Conservation (phyloP, 768 basidiomycete genomes). For the Agrocybe chaxingu region DNA sequence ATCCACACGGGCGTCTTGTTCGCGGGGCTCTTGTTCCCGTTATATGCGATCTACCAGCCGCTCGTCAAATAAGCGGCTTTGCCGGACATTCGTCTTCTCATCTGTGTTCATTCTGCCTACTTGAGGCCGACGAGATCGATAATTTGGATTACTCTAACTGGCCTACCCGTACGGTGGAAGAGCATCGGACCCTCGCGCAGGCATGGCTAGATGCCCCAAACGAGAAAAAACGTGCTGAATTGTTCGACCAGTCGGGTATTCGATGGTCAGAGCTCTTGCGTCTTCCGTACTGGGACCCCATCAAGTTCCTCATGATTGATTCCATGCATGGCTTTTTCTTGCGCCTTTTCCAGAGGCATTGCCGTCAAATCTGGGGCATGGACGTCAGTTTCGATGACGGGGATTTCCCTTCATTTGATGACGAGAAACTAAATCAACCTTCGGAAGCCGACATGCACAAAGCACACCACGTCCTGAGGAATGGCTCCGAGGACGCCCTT, state of each 20-base stretch:
- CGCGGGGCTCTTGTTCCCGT: conserved; percentile 25
- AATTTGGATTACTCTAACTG: conserved; percentile 3
- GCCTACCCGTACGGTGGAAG: neutral
- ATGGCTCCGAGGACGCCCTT: no score
- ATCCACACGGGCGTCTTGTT: conserved; percentile 21
- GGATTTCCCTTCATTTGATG: neutral
- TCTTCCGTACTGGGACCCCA: conserved; percentile 13
- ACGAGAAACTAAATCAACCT: neutral
- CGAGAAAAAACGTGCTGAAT: neutral
- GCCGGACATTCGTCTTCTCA: conserved; percentile 1
- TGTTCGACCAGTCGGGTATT: conserved; percentile 5
- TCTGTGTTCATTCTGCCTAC: conserved; percentile 10
- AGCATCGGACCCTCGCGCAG: neutral
- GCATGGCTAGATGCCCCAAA: conserved; percentile 2
- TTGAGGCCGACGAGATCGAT: neutral
- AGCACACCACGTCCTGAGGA: neutral
- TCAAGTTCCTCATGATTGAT: conserved; percentile 9
- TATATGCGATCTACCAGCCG: conserved; percentile 31
- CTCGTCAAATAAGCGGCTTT: conserved; percentile 25
- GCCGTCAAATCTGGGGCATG: conserved; percentile 9
- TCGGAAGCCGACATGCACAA: neutral
- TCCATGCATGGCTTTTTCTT: conserved; percentile 14
- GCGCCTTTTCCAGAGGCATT: conserved; percentile 9
- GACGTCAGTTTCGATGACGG: conserved; percentile 4
- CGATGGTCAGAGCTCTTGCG: conserved; percentile 9